Percentiles rank a stretch among this genome's conserved stretches.
Conservation (phyloP, 139 green algal genomes). For the Mesostigma viride region DNA sequence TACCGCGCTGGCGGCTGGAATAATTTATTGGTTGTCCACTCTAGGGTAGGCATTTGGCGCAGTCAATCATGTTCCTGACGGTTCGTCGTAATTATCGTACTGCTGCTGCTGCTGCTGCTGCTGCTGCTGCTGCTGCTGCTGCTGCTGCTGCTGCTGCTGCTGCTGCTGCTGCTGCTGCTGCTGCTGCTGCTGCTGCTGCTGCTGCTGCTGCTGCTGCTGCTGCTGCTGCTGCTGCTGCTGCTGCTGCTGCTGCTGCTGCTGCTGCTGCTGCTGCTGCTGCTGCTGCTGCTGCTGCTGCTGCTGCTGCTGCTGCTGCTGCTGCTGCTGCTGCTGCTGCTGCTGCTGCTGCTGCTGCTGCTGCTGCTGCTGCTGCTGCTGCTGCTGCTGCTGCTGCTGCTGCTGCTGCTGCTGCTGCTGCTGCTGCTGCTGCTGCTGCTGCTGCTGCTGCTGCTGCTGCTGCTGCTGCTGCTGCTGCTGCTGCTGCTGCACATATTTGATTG, state of each 20-base stretch:
- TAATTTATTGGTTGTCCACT: too few species aligned
- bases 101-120: neutral
- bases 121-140: neutral
- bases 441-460: neutral
- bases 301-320: constrained; percentile 1
- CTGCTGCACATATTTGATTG: too few species aligned
- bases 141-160: neutral
- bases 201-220: neutral
- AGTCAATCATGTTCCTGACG: too few species aligned
- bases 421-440: constrained; percentile 1
- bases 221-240: neutral
- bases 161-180: neutral
- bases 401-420: neutral
- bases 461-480: neutral
- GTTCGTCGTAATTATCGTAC: too few species aligned
- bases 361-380: neutral
- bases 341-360: constrained; percentile 1
- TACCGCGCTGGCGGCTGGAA: too few species aligned
- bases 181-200: constrained; percentile 1
- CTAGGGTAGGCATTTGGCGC: neutral
- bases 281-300: constrained; percentile 1
- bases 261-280: neutral
- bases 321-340: neutral
- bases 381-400: neutral
- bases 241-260: neutral